Percentiles rank a stretch among this genome's conserved stretches.
These are phyloP conservation scores for Ormosia semicastrata DNA, from an alignment of 306 rosid species.

Conservation along the genomic window DNA sequence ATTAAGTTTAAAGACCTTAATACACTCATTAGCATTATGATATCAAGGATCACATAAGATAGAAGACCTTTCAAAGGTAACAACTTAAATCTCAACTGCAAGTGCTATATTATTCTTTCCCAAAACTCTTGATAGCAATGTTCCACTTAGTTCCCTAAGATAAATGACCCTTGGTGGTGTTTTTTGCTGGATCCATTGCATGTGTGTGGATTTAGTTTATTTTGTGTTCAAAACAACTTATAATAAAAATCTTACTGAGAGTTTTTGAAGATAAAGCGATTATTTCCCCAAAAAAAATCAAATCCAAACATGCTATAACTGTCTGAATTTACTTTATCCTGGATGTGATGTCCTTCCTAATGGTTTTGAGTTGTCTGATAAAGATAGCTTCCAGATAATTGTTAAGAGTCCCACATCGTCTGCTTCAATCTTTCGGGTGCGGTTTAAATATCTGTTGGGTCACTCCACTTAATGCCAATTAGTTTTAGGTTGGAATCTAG, in stretches of 20 bases:
- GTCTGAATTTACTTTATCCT: slow-evolving; percentile 1
- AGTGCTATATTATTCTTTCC: not conserved
- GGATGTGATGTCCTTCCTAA: not conserved
- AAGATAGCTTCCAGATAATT: not conserved
- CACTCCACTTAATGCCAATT: too few relatives aligned
- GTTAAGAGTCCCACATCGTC: too few relatives aligned
- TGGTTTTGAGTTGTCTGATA: not conserved
- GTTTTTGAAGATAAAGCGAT: too few relatives aligned
- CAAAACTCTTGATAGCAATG: not conserved
- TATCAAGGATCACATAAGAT: not conserved
- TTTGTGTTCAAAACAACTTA: too few relatives aligned
- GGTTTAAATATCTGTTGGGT: too few relatives aligned
- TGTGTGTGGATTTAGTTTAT: not conserved
- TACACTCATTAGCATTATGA: too few relatives aligned
- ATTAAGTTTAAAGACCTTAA: not conserved
- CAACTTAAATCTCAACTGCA: not conserved
- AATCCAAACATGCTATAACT: not conserved
- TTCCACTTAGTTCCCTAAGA: not conserved
- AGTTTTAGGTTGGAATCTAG: too few relatives aligned
- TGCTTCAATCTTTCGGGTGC: too few relatives aligned
- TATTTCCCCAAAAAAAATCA: too few relatives aligned
- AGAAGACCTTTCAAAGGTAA: not conserved
- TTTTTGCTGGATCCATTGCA: not conserved
- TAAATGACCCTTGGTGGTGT: not conserved
- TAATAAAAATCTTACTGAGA: too few relatives aligned